Base-by-base conservation (phyloP, 495 filamentous ascomycete species). In the Staphylotrichum tortipilum region DNA sequence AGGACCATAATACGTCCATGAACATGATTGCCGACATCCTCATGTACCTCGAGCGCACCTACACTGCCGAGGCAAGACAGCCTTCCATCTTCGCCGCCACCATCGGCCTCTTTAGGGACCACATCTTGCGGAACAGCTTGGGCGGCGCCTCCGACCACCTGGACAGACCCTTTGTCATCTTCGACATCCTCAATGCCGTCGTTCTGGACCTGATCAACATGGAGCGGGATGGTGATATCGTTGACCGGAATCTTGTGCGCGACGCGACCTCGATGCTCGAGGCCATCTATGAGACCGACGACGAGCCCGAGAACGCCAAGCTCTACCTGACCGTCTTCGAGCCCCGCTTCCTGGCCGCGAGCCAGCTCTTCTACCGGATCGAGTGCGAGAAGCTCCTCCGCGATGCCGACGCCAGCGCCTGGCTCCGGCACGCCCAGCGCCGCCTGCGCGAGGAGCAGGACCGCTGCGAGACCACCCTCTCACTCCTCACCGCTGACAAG, bases 31-130 rank as follows among this genome's bases (percentile, higher is more conserved):
- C 91, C 10, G 94, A 99, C 63, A 88, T 99, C 28, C 68, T 97
- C 30, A 96, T 99, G 90, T 99, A 99, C 56, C 90, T 99, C 78
- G 92, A 99, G 54, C 86, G 91, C 22, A 79, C 88, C 12, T 84
- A 84, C 63, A 83, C 80, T 48, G 63, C 75, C 3, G 87, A 94
- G 49, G 75, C 82, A 41, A 75, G 77, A 21, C 81, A 78, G 44
- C 85, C 88, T 0, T 83, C 84, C 0, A 94, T 96, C 38, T 96
- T 87, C 58, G 78, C 81, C 2, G 76, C 82, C 18, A 78, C 87
- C 8, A 96, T 99, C 76, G 82, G 83, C 2, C 70, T 96, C 6
- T 99, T 94, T 60, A 79, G 90, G 3, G 87, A 96, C 52, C 71
- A 85, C 50, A 82, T 97, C 18, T 74, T 99, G 9, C 65, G 62